Conservation (phyloP, 225 moss, liverwort and hornwort genomes). For the Ulota crispa region DNA sequence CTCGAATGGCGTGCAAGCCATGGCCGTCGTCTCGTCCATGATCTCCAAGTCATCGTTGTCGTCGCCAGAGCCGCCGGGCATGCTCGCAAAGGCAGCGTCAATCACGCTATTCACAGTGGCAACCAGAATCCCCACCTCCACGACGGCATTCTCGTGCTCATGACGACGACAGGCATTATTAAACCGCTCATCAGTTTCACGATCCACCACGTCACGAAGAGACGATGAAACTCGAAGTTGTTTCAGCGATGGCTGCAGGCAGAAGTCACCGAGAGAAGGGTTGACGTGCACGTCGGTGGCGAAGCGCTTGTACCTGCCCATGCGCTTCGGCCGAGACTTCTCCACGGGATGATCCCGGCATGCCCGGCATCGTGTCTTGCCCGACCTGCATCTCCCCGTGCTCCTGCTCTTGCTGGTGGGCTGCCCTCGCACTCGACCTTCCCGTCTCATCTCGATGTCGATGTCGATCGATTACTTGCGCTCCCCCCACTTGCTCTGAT, state of each 20-base stretch:
- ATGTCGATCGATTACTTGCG: neutral
- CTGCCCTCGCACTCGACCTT: slow-evolving; percentile 47
- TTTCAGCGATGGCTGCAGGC: neutral
- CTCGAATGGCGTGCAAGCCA: neutral
- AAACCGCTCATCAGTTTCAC: neutral
- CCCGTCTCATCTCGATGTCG: slow-evolving; percentile 36
- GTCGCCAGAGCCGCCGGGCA: neutral
- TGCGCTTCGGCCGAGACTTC: slow-evolving; percentile 26
- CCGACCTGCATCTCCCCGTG: slow-evolving; percentile 25
- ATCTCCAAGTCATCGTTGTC: neutral
- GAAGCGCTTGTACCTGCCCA: slow-evolving; percentile 24
- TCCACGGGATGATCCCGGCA: slow-evolving; percentile 39
- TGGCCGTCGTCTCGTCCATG: neutral
- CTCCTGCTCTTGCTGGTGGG: slow-evolving; percentile 32
- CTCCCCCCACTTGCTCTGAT: neutral
- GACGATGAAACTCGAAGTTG: neutral
- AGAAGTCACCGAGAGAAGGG: slow-evolving; percentile 27
- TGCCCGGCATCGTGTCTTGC: slow-evolving; percentile 33
- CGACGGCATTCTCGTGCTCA: neutral
- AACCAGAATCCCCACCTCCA: neutral
- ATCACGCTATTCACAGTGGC: slow-evolving; percentile 35
- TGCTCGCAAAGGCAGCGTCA: neutral
- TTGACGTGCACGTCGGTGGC: slow-evolving; percentile 29
- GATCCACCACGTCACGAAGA: neutral
- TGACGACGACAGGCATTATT: no score